Conservation (phyloP, 495 filamentous ascomycete species). For the Trichocladium antarcticum region DNA sequence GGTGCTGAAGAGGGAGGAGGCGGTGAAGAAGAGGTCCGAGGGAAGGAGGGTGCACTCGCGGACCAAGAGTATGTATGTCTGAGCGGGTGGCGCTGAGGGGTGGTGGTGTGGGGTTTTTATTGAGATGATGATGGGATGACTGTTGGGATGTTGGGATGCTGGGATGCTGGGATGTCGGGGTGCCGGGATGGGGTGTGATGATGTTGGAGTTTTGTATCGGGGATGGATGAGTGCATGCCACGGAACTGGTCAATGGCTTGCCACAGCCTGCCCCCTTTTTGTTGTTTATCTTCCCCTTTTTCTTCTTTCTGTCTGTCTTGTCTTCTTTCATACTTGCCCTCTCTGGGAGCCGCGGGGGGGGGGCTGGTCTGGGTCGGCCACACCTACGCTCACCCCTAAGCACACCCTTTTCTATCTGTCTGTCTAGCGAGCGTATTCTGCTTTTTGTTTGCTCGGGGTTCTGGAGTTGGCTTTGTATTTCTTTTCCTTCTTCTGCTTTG, state of each 20-base stretch:
- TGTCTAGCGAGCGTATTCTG: slow-evolving; percentile 6
- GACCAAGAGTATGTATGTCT: slow-evolving; percentile 44
- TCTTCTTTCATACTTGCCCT: neutral
- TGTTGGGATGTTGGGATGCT: neutral
- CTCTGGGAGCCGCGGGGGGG: neutral
- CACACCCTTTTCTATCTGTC: neutral
- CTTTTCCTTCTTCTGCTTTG: neutral
- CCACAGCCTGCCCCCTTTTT: neutral
- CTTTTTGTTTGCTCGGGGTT: neutral
- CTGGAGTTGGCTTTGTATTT: neutral
- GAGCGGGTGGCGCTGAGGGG: neutral
- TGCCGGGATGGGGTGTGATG: neutral
- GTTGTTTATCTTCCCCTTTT: neutral
- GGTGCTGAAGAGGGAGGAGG: slow-evolving; percentile 54
- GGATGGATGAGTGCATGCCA: neutral
- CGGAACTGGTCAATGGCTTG: too few relatives aligned
- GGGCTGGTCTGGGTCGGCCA: too few relatives aligned
- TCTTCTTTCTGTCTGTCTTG: neutral
- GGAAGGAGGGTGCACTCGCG: slow-evolving; percentile 37
- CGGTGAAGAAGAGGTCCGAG: slow-evolving; percentile 28
- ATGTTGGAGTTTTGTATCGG: too few relatives aligned
- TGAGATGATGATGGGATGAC: neutral
- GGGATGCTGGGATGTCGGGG: neutral
- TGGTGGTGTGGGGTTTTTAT: neutral
- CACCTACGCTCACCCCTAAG: too few relatives aligned